phyloP scores from a whole-genome alignment of 2,329 filamentous ascomycete species.

The Botrytis cinerea region DNA sequence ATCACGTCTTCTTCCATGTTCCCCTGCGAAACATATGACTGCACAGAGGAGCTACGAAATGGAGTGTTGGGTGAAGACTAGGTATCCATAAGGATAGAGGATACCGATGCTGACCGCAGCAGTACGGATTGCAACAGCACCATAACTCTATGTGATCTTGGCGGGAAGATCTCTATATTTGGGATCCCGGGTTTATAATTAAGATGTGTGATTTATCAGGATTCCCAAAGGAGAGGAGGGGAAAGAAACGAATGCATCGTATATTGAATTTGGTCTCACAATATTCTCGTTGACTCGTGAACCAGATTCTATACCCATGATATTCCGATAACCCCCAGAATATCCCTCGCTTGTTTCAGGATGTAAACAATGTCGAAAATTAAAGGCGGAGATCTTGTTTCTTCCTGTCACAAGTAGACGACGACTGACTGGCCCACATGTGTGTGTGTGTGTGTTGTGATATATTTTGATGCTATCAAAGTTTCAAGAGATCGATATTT shows the following conservation, averaged over 20 bases:
- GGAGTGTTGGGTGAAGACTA: background rate
- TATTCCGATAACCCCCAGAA: background rate
- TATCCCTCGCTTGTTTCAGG: constrained; percentile 15
- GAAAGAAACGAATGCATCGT: background rate
- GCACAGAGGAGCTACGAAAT: background rate
- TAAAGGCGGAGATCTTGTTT: background rate
- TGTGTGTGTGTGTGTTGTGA: background rate
- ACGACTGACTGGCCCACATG: background rate
- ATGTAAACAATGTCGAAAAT: constrained; percentile 16
- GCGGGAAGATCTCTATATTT: background rate
- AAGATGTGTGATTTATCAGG: background rate
- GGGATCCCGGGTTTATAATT: background rate
- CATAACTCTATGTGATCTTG: constrained; percentile 6
- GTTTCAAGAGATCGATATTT: constrained; percentile 1
- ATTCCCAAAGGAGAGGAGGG: background rate
- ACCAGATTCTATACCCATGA: constrained; percentile 12
- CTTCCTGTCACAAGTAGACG: background rate
- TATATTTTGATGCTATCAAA: background rate
- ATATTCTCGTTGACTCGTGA: constrained; percentile 16
- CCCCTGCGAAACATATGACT: background rate
- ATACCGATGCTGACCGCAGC: constrained; percentile 2
- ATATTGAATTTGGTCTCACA: background rate
- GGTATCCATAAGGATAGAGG: background rate
- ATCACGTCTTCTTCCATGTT: constrained; percentile 17
- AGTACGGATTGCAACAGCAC: background rate